Conservation (phyloP, 2,329 filamentous ascomycete genomes). For the Aaosphaeria arxii region DNA sequence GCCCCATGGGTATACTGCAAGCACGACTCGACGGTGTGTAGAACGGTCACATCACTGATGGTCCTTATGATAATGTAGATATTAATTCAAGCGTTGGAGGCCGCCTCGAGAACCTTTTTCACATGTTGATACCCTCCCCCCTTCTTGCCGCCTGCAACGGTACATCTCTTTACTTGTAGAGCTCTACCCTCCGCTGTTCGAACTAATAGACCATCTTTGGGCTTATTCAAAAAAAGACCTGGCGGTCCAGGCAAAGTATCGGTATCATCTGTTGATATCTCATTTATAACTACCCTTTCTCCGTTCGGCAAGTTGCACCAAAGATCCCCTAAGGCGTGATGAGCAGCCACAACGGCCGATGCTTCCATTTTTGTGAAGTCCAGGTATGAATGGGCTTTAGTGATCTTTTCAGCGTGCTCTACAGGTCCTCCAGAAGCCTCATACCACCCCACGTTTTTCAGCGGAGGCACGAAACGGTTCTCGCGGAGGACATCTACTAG, state of each 20-base stretch:
- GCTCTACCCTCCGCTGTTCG: too few relatives aligned
- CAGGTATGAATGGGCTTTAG: constrained; percentile 60
- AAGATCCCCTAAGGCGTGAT: constrained; percentile 61
- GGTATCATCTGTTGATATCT: constrained; percentile 1
- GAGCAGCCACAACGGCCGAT: constrained; percentile 54
- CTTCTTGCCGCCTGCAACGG: background rate
- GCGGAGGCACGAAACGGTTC: constrained; percentile 63
- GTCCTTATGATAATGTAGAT: too few relatives aligned
- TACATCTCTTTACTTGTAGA: too few relatives aligned
- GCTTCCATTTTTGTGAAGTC: constrained; percentile 56
- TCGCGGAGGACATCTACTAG: constrained; percentile 64
- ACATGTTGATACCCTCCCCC: background rate
- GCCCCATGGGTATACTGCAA: too few relatives aligned
- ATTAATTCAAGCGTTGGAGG: too few relatives aligned
- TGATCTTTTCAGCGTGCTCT: constrained; percentile 70
- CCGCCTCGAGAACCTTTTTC: background rate
- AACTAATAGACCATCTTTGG: too few relatives aligned
- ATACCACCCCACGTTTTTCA: constrained; percentile 38
- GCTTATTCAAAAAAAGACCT: too few relatives aligned
- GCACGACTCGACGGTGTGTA: too few relatives aligned
- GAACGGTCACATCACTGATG: too few relatives aligned
- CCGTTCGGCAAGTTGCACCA: constrained; percentile 53
- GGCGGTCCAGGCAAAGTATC: background rate
- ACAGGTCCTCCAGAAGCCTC: constrained; percentile 14
- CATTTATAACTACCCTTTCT: constrained; percentile 21